Evolutionary conservation across 2,329 filamentous ascomycete genomes (phyloP).

Genomic region (Colletotrichum sp.): DNA sequence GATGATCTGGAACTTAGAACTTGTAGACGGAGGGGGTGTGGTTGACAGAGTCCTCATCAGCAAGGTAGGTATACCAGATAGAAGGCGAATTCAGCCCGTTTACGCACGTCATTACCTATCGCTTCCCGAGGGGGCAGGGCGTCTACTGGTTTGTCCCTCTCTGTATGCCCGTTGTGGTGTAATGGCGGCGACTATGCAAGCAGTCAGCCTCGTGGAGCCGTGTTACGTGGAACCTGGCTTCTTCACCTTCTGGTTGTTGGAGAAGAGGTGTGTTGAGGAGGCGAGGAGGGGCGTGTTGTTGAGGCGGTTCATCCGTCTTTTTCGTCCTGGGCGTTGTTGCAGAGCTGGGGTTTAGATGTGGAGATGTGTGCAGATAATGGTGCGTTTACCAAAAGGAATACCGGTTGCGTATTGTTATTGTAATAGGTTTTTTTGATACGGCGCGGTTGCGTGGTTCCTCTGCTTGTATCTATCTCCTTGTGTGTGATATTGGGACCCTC

Average conservation of each 20-base stretch:
- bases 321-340: background rate
- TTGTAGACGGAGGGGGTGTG: background rate
- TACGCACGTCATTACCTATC: background rate
- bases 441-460: background rate
- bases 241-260: too few relatives aligned
- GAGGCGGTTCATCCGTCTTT: background rate
- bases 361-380: background rate
- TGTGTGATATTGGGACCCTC: background rate
- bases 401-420: background rate
- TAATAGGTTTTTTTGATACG: background rate
- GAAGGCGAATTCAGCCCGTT: background rate
- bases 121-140: rapidly evolving
- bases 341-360: background rate
- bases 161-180: background rate
- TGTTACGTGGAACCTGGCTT: background rate
- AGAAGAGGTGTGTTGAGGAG: background rate
- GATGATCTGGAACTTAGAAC: background rate
- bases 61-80: background rate
- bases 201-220: background rate
- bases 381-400: background rate
- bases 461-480: background rate
- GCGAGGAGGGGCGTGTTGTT: background rate
- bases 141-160: background rate
- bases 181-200: background rate
- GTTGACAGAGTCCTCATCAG: background rate